Conservation (phyloP, 1,284 basidiomycete species). For the Paramarasmius palmivorus region DNA sequence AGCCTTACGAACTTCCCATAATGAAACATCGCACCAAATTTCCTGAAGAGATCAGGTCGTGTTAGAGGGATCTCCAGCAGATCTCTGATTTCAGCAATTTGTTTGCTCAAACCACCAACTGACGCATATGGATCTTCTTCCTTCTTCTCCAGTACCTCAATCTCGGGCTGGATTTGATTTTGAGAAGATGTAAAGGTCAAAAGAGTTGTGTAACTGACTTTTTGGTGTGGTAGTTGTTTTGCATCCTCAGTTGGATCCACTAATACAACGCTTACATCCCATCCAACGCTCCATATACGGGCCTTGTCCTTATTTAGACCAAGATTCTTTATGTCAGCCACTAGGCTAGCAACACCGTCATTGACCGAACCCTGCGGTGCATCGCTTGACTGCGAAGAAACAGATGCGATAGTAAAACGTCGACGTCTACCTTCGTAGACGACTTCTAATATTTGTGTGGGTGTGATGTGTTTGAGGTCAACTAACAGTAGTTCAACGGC, state of each 20-base stretch:
- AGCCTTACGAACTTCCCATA: constrained; percentile 14
- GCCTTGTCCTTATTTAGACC: constrained; percentile 32
- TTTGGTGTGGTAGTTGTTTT: constrained; percentile 1
- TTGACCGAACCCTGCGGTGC: constrained; percentile 22
- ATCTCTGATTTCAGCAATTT: constrained; percentile 88
- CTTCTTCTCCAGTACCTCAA: constrained; percentile 44
- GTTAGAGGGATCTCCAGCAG: constrained; percentile 95
- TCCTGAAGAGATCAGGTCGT: constrained; percentile 85
- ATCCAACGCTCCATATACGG: constrained; percentile 56
- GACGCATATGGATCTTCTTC: constrained; percentile 60
- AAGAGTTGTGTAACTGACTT: not conserved
- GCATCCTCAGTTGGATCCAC: constrained; percentile 31
- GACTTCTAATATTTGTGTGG: constrained; percentile 62
- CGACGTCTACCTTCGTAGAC: constrained; percentile 61
- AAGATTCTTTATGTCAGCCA: constrained; percentile 41
- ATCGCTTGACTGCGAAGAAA: constrained; percentile 28
- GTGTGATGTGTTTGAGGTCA: constrained; percentile 71
- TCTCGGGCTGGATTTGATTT: constrained; percentile 34
- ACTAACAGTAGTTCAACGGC: constrained; percentile 43
- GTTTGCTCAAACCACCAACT: constrained; percentile 87
- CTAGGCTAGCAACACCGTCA: constrained; percentile 32
- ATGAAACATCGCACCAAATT: constrained; percentile 66
- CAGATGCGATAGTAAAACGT: constrained; percentile 52
- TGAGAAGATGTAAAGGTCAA: not conserved
- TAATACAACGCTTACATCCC: constrained; percentile 59